Evolutionary conservation across 1,284 basidiomycete species (phyloP).

Genomic region (Heterobasidion irregulare): DNA sequence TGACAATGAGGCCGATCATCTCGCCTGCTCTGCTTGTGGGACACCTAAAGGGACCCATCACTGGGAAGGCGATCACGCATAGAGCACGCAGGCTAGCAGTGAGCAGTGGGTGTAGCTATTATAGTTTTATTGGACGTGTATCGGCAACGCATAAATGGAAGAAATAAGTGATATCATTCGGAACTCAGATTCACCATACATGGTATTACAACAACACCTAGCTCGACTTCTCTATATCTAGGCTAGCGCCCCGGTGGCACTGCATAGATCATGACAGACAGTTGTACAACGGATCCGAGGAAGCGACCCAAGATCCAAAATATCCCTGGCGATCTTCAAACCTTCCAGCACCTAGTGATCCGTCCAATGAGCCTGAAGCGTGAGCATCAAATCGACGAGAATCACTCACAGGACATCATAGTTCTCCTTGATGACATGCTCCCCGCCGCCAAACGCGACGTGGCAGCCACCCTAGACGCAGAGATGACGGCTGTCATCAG

Average conservation of each 20-base stretch:
- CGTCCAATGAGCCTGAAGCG: background rate
- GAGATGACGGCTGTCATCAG: slow-evolving; percentile 4
- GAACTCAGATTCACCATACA: background rate
- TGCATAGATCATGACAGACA: no score
- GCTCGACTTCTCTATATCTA: background rate
- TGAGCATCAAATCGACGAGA: background rate
- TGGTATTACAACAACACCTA: background rate
- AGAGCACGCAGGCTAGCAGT: background rate
- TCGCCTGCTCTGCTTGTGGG: slow-evolving; percentile 44
- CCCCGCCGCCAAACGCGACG: slow-evolving; percentile 29
- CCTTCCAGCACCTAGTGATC: slow-evolving; percentile 21
- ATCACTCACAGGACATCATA: slow-evolving; percentile 51
- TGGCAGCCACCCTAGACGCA: slow-evolving; percentile 30
- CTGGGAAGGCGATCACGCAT: slow-evolving; percentile 9
- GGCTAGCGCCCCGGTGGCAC: no score
- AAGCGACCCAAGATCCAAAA: no score
- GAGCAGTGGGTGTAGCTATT: no score
- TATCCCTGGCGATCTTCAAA: background rate
- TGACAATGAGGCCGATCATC: slow-evolving; percentile 35
- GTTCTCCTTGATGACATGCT: slow-evolving; percentile 34
- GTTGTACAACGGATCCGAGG: no score
- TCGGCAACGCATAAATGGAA: no score
- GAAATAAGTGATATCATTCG: no score
- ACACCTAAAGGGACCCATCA: slow-evolving; percentile 22
- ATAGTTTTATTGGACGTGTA: no score